Base-by-base conservation (phyloP, 2,329 filamentous ascomycete species). In the Aspergillus hiratsukae region DNA sequence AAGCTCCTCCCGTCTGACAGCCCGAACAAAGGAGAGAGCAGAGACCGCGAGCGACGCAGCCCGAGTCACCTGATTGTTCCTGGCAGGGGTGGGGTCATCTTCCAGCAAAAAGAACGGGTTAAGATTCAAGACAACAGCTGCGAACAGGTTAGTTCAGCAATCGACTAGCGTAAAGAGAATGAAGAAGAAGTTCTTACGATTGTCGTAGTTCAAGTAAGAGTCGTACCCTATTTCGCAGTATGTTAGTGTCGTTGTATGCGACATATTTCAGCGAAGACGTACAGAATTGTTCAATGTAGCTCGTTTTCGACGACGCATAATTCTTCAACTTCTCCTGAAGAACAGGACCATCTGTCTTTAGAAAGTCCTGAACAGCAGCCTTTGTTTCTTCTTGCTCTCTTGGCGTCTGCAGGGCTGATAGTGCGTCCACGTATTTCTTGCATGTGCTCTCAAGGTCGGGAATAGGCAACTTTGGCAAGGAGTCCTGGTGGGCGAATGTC, bases 251-350 rank as follows among this genome's bases (percentile, higher is more conserved):
- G 7, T 9, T 29, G 19, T 3, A 37, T 37, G 31, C 31, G 31
- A 37, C 31, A 14, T 17, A 14, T 17, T 37, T 23, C 31, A 29
- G 49, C 11, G 27, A 25, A 9, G 25, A 82, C 90, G 71, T 83
- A 96, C 93, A 99, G 67, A 99, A 99, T 68, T 99, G 94, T 72
- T 97, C 94, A 66, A 99, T 97, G 71, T 97, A 99, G 75, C 93
- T 97, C 40, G 90, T 90, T 76, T 92, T 93, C 48, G 89, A 91
- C 50, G 85, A 86, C 8, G 94, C 92, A 78, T 97, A 99, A 66
- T 87, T 86, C 78, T 92, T 94, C 55, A 97, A 76, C 73, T 88
- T 92, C 59, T 94, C 90, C 70, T 99, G 92, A 49, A 99, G 76
- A 48, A 88, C 85, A 0, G 89, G 90, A 0, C 94, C 94, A 61